Evolutionary conservation across 148 eudicot species (phyloP).

Genomic region (Rhododendron molle): DNA sequence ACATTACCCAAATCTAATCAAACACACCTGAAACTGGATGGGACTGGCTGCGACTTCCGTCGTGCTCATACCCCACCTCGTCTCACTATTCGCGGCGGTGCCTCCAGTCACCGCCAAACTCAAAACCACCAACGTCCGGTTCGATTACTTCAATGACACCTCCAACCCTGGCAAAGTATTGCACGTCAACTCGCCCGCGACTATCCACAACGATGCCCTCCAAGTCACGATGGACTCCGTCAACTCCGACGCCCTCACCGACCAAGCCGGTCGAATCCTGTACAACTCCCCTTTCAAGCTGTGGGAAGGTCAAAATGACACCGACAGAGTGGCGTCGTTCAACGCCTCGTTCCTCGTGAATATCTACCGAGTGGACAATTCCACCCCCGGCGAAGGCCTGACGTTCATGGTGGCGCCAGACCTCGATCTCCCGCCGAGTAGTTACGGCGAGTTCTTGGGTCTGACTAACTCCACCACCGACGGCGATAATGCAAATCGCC

Average conservation of each 20-base stretch:
- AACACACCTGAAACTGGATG: background rate
- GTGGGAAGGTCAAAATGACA: conserved; percentile 30
- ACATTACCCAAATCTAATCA: background rate
- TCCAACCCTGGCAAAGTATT: background rate
- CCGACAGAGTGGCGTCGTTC: conserved; percentile 43
- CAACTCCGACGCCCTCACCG: conserved; percentile 18
- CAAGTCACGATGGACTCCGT: conserved; percentile 76
- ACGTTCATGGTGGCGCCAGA: conserved; percentile 65
- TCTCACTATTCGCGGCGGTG: background rate
- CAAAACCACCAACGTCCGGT: background rate
- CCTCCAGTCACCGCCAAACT: conserved; percentile 2
- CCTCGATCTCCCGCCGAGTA: conserved; percentile 26
- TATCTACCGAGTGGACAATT: conserved; percentile 16
- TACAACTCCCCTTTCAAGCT: conserved; percentile 29
- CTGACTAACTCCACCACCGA: conserved; percentile 59
- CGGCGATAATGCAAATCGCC: conserved; percentile 24
- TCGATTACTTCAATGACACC: background rate
- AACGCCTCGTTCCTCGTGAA: conserved; percentile 56
- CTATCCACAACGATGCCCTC: conserved; percentile 49
- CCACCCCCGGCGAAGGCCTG: conserved; percentile 55
- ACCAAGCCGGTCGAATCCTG: conserved; percentile 47
- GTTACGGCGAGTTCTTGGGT: conserved; percentile 56
- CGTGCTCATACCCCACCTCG: background rate
- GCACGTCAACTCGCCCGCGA: background rate
- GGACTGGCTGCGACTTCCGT: background rate